These are phyloP conservation scores for Penicillium sumatraense DNA, from an alignment of 2,329 filamentous ascomycete species.

Conservation along the genomic window DNA sequence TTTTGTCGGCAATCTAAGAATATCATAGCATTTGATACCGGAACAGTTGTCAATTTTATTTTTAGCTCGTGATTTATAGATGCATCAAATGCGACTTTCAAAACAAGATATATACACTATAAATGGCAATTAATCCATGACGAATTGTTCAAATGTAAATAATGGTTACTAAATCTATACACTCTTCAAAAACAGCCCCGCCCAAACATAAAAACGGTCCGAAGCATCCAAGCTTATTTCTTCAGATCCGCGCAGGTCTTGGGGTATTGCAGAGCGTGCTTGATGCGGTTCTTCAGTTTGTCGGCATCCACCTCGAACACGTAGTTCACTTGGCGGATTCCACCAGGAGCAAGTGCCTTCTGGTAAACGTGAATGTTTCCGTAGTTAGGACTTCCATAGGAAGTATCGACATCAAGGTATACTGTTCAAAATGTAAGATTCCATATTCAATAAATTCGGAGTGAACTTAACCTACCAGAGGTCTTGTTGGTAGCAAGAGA, in stretches of 20 bases:
- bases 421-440: constrained; percentile 28
- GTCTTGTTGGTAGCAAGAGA: constrained; percentile 44
- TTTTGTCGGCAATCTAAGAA: constrained; percentile 24
- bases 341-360: constrained; percentile 42
- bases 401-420: constrained; percentile 50
- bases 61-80: too few relatives aligned
- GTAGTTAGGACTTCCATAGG: constrained; percentile 46
- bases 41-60: too few relatives aligned
- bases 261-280: constrained; percentile 37
- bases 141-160: background rate
- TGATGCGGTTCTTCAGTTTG: constrained; percentile 42
- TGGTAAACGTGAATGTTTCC: constrained; percentile 52
- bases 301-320: constrained; percentile 44
- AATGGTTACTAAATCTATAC: background rate
- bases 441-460: background rate
- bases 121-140: background rate
- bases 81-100: too few relatives aligned
- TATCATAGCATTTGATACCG: background rate
- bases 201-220: background rate
- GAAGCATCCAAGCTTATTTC: background rate
- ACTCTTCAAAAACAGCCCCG: background rate
- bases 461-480: constrained; percentile 26
- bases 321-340: constrained; percentile 45
- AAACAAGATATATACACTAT: background rate
- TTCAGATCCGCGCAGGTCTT: constrained; percentile 20